Base-by-base conservation (phyloP, 2,329 filamentous ascomycete species). In the Diaporthe citriasiana region DNA sequence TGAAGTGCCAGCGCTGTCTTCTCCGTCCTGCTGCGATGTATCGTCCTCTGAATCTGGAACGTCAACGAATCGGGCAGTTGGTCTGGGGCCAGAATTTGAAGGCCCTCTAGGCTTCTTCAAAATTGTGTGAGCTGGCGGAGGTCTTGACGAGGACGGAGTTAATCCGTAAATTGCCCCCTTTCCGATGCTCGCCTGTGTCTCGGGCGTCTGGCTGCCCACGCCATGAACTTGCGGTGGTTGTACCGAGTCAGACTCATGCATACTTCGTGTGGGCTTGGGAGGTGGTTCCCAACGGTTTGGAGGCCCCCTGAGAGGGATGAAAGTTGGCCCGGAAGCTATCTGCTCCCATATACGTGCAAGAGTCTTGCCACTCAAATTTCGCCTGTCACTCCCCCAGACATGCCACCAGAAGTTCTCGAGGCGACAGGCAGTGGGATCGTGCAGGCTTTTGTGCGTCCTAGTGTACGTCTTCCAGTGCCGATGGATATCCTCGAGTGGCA, bases 381-480 rank as follows among this genome's bases (percentile, higher is more conserved):
- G 85, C 38, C 87, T 84, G 76, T 90, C 83, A 77, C 90, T 92
- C 45, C 90, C 89, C 86, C 89, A 89, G 71, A 92, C 89, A 78
- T 91, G 90, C 87, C 89, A 92, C 90, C 90, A 92, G 77, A 91
- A 91, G 78, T 91, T 90, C 79, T 92, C 90, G 27, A 92, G 82
- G 25, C 90, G 89, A 74, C 87, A 88, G 38, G 90, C 89, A 4
- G 89, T 92, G n/a, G 90, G 90, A 77, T 92, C 90, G 74, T 87
- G 85, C 42, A 91, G 85, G 77, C 86, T 87, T 78, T 89, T 88
- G 76, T 88, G 88, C 22, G 89, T 92, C 40, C 86, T 90, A 15
- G 90, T 90, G 77, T 91, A 92, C 7, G 90, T 89, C 82, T 89
- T 87, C 86, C 89, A 91, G 78, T 89, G 88, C 77, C 87, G 83